Evolutionary conservation across 805 yeast species (phyloP).

Genomic region (Cyberlindnera mrakii): DNA sequence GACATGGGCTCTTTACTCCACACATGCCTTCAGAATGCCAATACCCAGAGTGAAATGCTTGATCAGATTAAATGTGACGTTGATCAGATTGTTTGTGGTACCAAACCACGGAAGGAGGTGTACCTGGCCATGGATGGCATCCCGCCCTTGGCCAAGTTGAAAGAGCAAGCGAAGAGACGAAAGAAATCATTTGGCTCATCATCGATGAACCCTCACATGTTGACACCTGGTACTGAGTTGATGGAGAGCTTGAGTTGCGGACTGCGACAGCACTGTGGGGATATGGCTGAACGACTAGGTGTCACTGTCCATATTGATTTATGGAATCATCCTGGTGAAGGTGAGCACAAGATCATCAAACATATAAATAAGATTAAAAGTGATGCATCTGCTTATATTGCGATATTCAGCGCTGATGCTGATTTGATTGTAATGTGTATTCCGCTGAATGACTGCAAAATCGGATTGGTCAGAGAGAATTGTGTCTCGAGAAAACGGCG

Average conservation of each 20-base stretch:
- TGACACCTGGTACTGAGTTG: slow-evolving; percentile 93
- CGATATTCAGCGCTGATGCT: slow-evolving; percentile 83
- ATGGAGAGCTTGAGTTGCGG: slow-evolving; percentile 39
- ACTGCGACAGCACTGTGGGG: not conserved
- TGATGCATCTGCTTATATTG: slow-evolving; percentile 28
- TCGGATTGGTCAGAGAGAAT: slow-evolving; percentile 73
- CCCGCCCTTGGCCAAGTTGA: slow-evolving; percentile 95
- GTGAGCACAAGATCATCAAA: slow-evolving; percentile 94
- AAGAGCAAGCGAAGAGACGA: slow-evolving; percentile 89
- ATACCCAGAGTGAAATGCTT: slow-evolving; percentile 66
- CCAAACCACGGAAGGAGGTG: slow-evolving; percentile 68
- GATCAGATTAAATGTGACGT: slow-evolving; percentile 77
- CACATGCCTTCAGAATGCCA: slow-evolving; percentile 69
- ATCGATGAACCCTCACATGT: slow-evolving; percentile 68
- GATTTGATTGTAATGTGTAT: slow-evolving; percentile 88
- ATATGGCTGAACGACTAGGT: not conserved
- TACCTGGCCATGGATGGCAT: slow-evolving; percentile 97
- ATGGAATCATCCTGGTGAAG: slow-evolving; percentile 79
- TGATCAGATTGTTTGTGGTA: slow-evolving; percentile 72
- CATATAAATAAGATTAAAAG: slow-evolving; percentile 72
- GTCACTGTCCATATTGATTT: not conserved
- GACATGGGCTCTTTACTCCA: slow-evolving; percentile 94
- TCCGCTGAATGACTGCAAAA: slow-evolving; percentile 79
- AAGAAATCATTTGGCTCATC: slow-evolving; percentile 77
- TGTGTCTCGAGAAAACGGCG: slow-evolving; percentile 42